Evolutionary conservation across 306 rosid genomes (phyloP), one percentile per base, ranked within the genome.

Genomic region (Vigna trinervia): DNA sequence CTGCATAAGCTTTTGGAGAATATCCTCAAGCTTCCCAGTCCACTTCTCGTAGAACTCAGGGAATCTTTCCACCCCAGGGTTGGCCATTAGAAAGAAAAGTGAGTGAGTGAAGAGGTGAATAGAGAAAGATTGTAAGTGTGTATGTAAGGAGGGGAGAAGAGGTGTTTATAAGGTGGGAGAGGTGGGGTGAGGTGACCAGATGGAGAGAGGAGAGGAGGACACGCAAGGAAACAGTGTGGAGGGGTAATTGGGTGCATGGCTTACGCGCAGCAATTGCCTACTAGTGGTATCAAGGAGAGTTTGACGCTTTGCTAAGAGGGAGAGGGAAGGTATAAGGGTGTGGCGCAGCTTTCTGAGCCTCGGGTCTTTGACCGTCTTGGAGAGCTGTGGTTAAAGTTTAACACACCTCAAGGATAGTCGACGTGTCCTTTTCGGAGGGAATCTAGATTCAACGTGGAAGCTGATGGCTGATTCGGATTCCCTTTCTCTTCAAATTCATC

Each of bases 241-340:
- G 6, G 76, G 19, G 71, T 72, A 54, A 77, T 53, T 15, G 75
- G 73, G 78, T 89, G 92, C 92, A 91, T 91, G 96, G 75, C 75
- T 80, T 85, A 83, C 86, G 86, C 86, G 89, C 84, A 79, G 88
- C 89, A 64, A 64, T n/a, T 66, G 51, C 58, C 75, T 34, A 66
- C 71, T 68, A 60, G 86, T 72, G 78, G 73, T 43, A 26, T 4
- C 45, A 14, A 59, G 9, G 64, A 23, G 38, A n/a, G 6, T 30
- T 64, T 83, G 87, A 83, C 85, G 84, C 83, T 85, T 83, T 83
- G 89, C 85, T 41, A 8, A 12, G 6, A 58, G 30, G 23, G 46
- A 80, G 30, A 62, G 38, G 66, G 53, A 36, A 64, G 32, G 9
- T 66, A 59, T 26, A 4, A 73, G 4, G 11, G 14, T 48, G 20